phyloP scores from a whole-genome alignment of 768 basidiomycete genomes.

The Termitomyces bulborhizus region DNA sequence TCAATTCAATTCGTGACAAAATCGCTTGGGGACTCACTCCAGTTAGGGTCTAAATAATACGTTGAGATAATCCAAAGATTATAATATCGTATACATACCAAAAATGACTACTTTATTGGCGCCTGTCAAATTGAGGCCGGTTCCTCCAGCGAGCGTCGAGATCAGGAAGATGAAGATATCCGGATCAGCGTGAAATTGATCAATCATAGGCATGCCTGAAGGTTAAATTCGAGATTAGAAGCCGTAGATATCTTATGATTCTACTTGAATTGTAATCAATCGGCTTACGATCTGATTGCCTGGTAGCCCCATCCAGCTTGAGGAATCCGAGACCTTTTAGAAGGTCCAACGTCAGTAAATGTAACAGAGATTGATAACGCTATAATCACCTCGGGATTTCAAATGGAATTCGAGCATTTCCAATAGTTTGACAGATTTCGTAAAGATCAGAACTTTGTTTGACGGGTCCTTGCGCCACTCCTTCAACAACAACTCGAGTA shows the following conservation, averaged over 20 bases:
- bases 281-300: conserved; percentile 56
- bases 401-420: conserved; percentile 82
- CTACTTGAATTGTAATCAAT: background rate
- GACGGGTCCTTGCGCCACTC: conserved; percentile 57
- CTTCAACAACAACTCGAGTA: conserved; percentile 58
- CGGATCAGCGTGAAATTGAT: conserved; percentile 71
- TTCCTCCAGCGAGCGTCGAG: conserved; percentile 88
- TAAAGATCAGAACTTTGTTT: conserved; percentile 92
- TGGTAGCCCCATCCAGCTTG: conserved; percentile 76
- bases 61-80: conserved; percentile 3
- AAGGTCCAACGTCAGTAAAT: background rate
- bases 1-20: background rate
- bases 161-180: conserved; percentile 79
- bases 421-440: conserved; percentile 85
- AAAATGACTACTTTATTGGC: conserved; percentile 96
- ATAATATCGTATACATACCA: conserved; percentile 34
- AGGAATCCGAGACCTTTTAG: conserved; percentile 52
- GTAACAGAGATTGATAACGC: background rate
- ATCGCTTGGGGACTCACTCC: conserved; percentile 58
- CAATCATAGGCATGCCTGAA: conserved; percentile 81
- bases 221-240: background rate
- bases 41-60: conserved; percentile 68
- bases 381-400: conserved; percentile 38
- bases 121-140: conserved; percentile 81
- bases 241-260: background rate